Conservation (phyloP, 2,329 filamentous ascomycete genomes). For the Aspergillus texensis region DNA sequence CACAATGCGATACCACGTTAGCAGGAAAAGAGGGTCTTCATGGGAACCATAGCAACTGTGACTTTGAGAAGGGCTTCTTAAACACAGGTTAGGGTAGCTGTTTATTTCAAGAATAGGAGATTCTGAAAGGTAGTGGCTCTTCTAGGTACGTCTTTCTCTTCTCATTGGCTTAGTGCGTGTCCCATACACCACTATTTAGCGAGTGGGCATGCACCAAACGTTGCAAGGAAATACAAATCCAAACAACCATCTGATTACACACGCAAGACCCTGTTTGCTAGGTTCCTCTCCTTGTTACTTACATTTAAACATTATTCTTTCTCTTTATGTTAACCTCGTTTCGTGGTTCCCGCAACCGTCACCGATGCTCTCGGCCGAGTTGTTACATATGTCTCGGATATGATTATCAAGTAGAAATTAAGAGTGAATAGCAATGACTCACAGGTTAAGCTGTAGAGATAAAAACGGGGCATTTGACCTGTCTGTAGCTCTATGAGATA, state of each 20-base stretch:
- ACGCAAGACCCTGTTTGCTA: not conserved
- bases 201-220: not conserved
- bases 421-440: not conserved
- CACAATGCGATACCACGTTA: too few relatives aligned
- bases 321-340: not conserved
- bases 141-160: not conserved
- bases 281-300: not conserved
- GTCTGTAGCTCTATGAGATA: not conserved
- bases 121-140: not conserved
- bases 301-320: not conserved
- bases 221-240: not conserved
- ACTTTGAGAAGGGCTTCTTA: too few relatives aligned
- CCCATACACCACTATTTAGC: not conserved
- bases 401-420: not conserved
- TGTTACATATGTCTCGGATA: not conserved
- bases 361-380: not conserved
- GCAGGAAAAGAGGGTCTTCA: too few relatives aligned
- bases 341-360: not conserved
- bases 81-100: too few relatives aligned
- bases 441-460: not conserved
- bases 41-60: too few relatives aligned
- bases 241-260: not conserved
- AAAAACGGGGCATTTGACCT: not conserved
- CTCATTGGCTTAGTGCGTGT: too few relatives aligned
- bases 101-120: too few relatives aligned